Conservation (phyloP, 495 filamentous ascomycete species). For the Penicillium chermesinum region DNA sequence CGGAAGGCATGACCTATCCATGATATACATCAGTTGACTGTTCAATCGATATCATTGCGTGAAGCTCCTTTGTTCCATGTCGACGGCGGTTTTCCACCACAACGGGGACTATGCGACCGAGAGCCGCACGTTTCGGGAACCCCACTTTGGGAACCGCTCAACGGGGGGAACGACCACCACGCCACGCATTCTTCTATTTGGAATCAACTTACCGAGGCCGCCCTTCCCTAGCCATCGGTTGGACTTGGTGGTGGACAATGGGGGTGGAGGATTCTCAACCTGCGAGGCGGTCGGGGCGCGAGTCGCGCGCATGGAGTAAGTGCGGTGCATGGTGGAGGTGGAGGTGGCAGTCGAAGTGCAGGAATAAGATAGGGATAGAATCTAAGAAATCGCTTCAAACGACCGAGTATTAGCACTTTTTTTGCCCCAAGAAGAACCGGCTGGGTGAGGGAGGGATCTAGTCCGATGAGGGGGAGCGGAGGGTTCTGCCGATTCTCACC, state of each 20-base stretch:
- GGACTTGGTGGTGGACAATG: constrained; percentile 83
- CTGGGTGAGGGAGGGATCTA: background rate
- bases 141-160: background rate
- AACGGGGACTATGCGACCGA: background rate
- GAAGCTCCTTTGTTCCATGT: no score
- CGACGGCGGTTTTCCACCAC: background rate
- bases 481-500: background rate
- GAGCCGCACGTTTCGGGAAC: background rate
- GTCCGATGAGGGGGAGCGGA: background rate
- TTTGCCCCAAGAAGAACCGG: background rate
- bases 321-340: constrained; percentile 74
- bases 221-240: constrained; percentile 80
- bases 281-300: constrained; percentile 88
- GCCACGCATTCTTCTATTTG: background rate
- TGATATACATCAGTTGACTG: constrained; percentile 25
- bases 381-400: background rate
- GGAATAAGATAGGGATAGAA: constrained; percentile 7
- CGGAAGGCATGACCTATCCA: constrained; percentile 85
- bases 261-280: constrained; percentile 88
- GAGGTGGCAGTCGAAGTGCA: constrained; percentile 1
- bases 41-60: no score
- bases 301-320: constrained; percentile 97
- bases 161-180: background rate
- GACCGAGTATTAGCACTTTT: no score
- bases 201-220: constrained; percentile 65